phyloP scores from a whole-genome alignment of 768 basidiomycete genomes.

The Tylopilus cervinicoccineus region DNA sequence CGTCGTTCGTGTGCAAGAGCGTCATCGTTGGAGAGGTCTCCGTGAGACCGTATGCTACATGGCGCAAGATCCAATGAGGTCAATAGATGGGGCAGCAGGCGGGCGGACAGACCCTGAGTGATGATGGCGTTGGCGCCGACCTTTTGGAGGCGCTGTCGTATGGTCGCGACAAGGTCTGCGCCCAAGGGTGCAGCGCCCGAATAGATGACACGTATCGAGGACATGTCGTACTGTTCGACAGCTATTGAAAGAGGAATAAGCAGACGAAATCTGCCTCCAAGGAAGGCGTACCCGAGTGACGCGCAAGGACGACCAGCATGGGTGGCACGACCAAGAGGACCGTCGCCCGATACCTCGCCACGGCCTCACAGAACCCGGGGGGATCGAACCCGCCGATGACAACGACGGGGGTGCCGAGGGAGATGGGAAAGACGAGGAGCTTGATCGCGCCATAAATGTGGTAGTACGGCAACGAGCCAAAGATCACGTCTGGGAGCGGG shows the following conservation, averaged over 20 bases:
- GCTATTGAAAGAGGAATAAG: constrained; percentile 32
- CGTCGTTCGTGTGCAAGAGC: constrained; percentile 43
- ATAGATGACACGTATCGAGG: constrained; percentile 50
- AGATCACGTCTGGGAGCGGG: constrained; percentile 40
- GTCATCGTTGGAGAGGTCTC: constrained; percentile 78
- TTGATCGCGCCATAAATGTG: constrained; percentile 59
- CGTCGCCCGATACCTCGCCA: constrained; percentile 64
- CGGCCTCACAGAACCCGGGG: constrained; percentile 54
- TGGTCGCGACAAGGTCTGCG: constrained; percentile 51
- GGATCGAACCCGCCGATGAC: constrained; percentile 74
- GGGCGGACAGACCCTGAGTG: constrained; percentile 44
- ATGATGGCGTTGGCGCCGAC: constrained; percentile 41
- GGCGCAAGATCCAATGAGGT: background rate
- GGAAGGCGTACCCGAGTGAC: constrained; percentile 56
- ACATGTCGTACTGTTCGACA: constrained; percentile 64
- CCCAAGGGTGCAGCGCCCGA: constrained; percentile 84
- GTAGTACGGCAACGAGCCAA: constrained; percentile 62
- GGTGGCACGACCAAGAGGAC: constrained; percentile 69
- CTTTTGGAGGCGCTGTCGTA: constrained; percentile 37
- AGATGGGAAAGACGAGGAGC: constrained; percentile 56
- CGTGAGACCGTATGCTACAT: constrained; percentile 79
- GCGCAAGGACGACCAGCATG: constrained; percentile 70
- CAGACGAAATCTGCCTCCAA: background rate
- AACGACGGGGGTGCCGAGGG: constrained; percentile 46
- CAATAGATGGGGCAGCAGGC: too few relatives aligned